Evolutionary conservation across 768 basidiomycete genomes (phyloP).

Genomic region (Porpolomopsis calyptriformis): DNA sequence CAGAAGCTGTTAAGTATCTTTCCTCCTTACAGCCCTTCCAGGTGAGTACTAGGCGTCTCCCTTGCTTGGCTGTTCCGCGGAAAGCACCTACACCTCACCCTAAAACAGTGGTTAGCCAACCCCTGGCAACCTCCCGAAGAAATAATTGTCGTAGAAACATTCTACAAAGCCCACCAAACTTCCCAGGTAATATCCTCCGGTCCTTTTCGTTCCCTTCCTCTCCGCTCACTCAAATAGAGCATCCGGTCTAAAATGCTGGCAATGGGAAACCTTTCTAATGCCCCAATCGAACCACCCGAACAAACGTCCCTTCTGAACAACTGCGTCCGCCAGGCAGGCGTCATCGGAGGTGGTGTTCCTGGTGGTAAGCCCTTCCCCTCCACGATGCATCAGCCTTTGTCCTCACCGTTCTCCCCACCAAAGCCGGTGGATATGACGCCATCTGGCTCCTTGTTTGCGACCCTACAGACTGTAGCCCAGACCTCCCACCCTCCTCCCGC

Average conservation of each 20-base stretch:
- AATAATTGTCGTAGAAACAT: conserved; percentile 38
- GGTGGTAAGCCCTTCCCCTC: conserved; percentile 55
- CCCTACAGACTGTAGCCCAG: conserved; percentile 33
- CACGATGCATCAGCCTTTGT: too few relatives aligned
- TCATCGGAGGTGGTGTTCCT: conserved; percentile 91
- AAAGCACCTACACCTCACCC: not conserved
- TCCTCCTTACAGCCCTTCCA: conserved; percentile 49
- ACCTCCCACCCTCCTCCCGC: conserved; percentile 41
- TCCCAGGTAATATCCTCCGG: conserved; percentile 38
- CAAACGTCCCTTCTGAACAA: conserved; percentile 78
- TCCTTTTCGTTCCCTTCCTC: not conserved
- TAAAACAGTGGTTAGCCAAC: conserved; percentile 47
- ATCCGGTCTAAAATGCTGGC: conserved; percentile 72
- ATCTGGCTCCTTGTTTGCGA: conserved; percentile 86
- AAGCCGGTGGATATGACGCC: conserved; percentile 96
- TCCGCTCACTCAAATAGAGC: conserved; percentile 30
- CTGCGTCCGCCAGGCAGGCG: conserved; percentile 68
- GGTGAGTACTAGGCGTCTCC: conserved; percentile 31
- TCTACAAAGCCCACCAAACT: conserved; percentile 45
- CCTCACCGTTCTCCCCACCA: not conserved
- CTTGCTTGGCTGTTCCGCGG: not conserved
- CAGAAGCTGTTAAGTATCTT: conserved; percentile 49
- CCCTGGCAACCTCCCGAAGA: conserved; percentile 38
- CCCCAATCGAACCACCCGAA: conserved; percentile 83
- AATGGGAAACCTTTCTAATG: conserved; percentile 69